A percentile compares a stretch with the other conserved stretches of the same genome.
phyloP scores from a whole-genome alignment of 2,329 filamentous ascomycete genomes.

The Fusarium guadeloupense region DNA sequence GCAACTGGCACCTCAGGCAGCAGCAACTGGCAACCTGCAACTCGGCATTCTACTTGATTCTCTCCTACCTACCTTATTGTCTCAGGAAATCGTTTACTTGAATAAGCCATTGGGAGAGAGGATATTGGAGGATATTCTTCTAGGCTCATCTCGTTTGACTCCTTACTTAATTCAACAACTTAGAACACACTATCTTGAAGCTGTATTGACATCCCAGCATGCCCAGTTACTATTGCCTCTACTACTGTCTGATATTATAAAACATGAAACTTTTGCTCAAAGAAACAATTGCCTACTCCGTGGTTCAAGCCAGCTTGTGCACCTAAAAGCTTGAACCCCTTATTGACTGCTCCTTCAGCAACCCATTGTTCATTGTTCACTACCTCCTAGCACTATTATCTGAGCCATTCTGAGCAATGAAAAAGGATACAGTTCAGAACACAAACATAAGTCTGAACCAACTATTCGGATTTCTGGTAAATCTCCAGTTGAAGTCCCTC shows the following conservation, averaged over 20 bases:
- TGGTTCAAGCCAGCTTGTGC: neutral
- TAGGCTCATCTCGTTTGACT: too few species aligned
- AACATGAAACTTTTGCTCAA: neutral
- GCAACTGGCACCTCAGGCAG: constrained; percentile 28
- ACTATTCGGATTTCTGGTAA: neutral
- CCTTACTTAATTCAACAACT: too few species aligned
- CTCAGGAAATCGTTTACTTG: neutral
- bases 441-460: neutral
- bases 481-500: too few species aligned
- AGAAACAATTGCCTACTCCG: neutral
- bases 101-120: too few species aligned
- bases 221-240: neutral
- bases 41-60: neutral
- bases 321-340: neutral
- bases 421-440: neutral
- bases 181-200: neutral
- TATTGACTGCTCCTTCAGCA: neutral
- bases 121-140: too few species aligned
- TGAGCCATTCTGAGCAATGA: neutral
- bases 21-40: constrained; percentile 2
- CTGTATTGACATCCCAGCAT: neutral
- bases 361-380: too few species aligned
- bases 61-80: neutral
- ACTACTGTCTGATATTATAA: neutral
- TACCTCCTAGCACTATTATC: neutral